Percentiles rank a stretch among this genome's conserved stretches.
Conservation (phyloP, 805 yeast species). For the Myxozyma nipponensis region DNA sequence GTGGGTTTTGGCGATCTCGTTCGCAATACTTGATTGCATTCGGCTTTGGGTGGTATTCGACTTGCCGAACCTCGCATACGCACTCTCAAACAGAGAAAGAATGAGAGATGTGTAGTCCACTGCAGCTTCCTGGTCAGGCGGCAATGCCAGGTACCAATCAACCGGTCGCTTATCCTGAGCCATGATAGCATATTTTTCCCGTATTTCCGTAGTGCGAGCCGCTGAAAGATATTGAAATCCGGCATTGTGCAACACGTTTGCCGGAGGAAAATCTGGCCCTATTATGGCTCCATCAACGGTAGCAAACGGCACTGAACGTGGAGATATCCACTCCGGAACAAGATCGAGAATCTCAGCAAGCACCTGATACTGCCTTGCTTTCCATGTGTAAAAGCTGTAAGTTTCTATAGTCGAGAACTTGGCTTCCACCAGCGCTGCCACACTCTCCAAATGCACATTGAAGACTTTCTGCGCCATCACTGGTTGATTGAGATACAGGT, state of each 20-base stretch:
- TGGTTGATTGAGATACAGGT: slow-evolving; percentile 56
- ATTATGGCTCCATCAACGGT: slow-evolving; percentile 17
- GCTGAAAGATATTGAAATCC: slow-evolving; percentile 29
- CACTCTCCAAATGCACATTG: slow-evolving; percentile 56
- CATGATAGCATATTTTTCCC: not conserved
- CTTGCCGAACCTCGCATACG: slow-evolving; percentile 17
- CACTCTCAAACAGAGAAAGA: slow-evolving; percentile 11
- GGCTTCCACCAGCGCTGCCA: slow-evolving; percentile 40
- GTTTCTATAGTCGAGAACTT: slow-evolving; percentile 33
- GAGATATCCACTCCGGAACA: slow-evolving; percentile 46
- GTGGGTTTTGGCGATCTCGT: slow-evolving; percentile 49
- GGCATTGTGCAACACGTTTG: slow-evolving; percentile 26
- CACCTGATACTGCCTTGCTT: slow-evolving; percentile 60
- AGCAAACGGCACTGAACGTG: slow-evolving; percentile 38
- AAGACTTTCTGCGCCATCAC: slow-evolving; percentile 61
- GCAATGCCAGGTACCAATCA: slow-evolving; percentile 15
- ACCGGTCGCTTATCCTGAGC: not conserved
- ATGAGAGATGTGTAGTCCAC: slow-evolving; percentile 13
- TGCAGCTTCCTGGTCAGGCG: slow-evolving; percentile 12
- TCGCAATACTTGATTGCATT: slow-evolving; percentile 21
- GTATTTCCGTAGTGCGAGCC: slow-evolving; percentile 32
- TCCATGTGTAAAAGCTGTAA: slow-evolving; percentile 48
- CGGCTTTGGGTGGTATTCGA: slow-evolving; percentile 18
- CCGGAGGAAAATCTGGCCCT: slow-evolving; percentile 24
- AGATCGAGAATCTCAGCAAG: slow-evolving; percentile 53